phyloP scores from a whole-genome alignment of 257 asterid species.

The Ballota nigra region DNA sequence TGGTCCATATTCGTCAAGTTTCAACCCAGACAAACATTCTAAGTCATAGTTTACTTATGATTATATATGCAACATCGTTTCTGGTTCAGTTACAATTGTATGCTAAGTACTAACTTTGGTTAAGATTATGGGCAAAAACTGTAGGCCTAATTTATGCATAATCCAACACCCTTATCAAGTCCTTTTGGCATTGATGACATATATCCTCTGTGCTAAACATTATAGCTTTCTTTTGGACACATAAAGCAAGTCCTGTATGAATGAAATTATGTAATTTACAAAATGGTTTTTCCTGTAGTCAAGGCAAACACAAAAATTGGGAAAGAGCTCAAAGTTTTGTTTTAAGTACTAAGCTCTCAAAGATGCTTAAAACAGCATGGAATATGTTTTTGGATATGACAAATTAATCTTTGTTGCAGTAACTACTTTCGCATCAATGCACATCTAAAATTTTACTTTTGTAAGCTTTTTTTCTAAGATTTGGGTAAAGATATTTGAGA shows the following conservation, averaged over 20 bases:
- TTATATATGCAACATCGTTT: too few relatives aligned
- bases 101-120: too few relatives aligned
- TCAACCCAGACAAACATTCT: not conserved
- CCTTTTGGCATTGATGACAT: not conserved
- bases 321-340: not conserved
- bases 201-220: not conserved
- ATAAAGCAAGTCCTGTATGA: not conserved
- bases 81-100: too few relatives aligned
- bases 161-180: not conserved
- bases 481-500: not conserved
- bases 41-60: too few relatives aligned
- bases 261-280: not conserved
- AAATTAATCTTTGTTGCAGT: not conserved
- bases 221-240: not conserved
- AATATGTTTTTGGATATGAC: not conserved
- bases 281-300: not conserved
- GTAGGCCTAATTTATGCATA: not conserved
- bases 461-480: not conserved
- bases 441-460: not conserved
- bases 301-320: not conserved
- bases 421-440: constrained; percentile 5
- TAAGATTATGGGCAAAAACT: too few relatives aligned
- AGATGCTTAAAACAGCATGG: not conserved
- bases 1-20: not conserved
- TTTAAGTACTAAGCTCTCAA: not conserved